Percentiles rank a stretch among this genome's conserved stretches.
Conservation (phyloP, 805 yeast species). For the Schwanniomyces polymorphus region DNA sequence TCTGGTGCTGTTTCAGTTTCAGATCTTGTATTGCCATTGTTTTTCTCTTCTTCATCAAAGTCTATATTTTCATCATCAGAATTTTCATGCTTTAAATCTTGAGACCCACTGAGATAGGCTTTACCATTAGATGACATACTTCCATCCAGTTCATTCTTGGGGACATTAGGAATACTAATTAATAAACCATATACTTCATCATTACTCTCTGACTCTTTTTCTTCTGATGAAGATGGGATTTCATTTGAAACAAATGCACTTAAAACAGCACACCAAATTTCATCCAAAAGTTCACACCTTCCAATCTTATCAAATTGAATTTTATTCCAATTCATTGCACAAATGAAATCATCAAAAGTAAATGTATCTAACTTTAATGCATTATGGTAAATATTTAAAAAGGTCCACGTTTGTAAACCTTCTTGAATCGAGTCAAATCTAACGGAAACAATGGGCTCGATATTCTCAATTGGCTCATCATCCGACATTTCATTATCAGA, state of each 20-base stretch:
- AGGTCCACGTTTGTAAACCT: slow-evolving; percentile 72
- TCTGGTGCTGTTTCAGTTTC: slow-evolving; percentile 1
- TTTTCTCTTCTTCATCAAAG: slow-evolving; percentile 13
- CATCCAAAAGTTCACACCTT: slow-evolving; percentile 57
- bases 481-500: background rate
- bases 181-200: slow-evolving; percentile 31
- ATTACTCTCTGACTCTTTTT: slow-evolving; percentile 22
- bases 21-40: background rate
- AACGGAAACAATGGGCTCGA: background rate
- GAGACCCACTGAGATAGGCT: background rate
- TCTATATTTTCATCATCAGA: slow-evolving; percentile 23
- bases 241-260: slow-evolving; percentile 51
- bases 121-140: background rate
- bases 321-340: slow-evolving; percentile 50
- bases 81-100: slow-evolving; percentile 19
- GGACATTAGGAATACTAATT: slow-evolving; percentile 25
- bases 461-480: background rate
- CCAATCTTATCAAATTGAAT: slow-evolving; percentile 39
- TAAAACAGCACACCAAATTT: slow-evolving; percentile 66
- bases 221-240: slow-evolving; percentile 29
- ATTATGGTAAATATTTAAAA: slow-evolving; percentile 66
- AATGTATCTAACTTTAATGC: slow-evolving; percentile 68
- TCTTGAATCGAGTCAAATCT: slow-evolving; percentile 29
- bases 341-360: slow-evolving; percentile 76
- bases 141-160: slow-evolving; percentile 8